Evolutionary conservation across 2,329 filamentous ascomycete species (phyloP), one percentile per base, ranked within the genome.

Genomic region (Sporothrix globosa): DNA sequence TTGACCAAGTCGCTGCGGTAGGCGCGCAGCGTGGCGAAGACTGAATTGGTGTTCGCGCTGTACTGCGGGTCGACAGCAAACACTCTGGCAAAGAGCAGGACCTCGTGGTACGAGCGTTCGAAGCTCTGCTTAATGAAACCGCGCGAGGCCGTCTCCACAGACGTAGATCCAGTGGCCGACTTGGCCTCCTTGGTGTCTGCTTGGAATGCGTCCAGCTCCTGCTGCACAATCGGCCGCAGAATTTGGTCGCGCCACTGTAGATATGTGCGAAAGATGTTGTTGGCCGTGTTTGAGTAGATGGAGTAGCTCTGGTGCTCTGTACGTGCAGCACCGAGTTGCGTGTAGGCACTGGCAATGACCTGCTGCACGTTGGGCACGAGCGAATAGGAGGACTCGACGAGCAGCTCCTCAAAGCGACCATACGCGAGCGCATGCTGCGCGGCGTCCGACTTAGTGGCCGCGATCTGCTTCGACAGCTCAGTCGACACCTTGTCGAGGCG

Each of bases 111-210:
- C 2, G 86, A 83, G 34, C 85, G 82, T 75, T 89, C 87, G 69
- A 88, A 88, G 69, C 81, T 84, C 76, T 88, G 86, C 75, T 88
- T 88, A 73, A 88, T 82, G 69, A 83, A 86, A 73, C 86, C 88
- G 39, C 87, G 82, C 17, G 83, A 83, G 4, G 86, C 86, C 2
- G 86, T 86, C 74, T 88, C 86, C 1, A 84, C 75, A 2, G 83
- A 60, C 17, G 67, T n/a, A 1, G 65, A 13, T 7, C 39, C 60
- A 3, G 24, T 13, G 75, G 10, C 24, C 39, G 60, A 48, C 79
- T 82, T 68, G 34, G 60, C 46, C 13, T 48, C 65, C 71, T 85
- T 87, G 39, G 79, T 78, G 71, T 87, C 86, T 69, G 83, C 83
- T 56, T 82, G 83, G 75, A 86, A 87, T n/a, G 82, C 80, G 30